Percentiles rank a stretch among this genome's conserved stretches.
phyloP scores from a whole-genome alignment of 1,284 basidiomycete genomes.

The Apiotrichum domesticum region DNA sequence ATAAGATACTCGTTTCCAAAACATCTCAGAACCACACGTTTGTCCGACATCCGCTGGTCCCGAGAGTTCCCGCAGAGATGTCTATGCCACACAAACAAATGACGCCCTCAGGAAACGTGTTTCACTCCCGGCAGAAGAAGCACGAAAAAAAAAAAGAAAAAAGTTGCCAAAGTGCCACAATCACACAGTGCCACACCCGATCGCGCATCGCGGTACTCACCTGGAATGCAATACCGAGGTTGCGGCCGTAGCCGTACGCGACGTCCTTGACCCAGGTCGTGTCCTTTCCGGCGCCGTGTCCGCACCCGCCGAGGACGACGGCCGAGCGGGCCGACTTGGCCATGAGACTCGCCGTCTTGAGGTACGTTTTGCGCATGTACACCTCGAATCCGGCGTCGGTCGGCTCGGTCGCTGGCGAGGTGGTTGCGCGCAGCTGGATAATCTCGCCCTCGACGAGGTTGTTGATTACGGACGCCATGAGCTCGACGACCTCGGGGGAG shows the following conservation, averaged over 20 bases:
- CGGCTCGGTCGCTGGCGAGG: constrained; percentile 34
- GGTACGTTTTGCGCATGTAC: constrained; percentile 89
- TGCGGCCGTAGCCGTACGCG: constrained; percentile 85
- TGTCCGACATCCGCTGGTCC: no score
- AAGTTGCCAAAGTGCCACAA: neutral
- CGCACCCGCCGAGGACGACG: constrained; percentile 80
- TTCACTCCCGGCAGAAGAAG: neutral
- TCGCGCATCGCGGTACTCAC: constrained; percentile 46
- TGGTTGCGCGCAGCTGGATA: constrained; percentile 63
- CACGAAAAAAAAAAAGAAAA: neutral
- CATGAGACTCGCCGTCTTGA: constrained; percentile 95
- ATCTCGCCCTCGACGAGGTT: constrained; percentile 97
- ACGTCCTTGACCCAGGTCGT: constrained; percentile 80
- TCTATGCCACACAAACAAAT: no score
- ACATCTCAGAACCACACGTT: no score
- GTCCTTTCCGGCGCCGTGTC: constrained; percentile 29
- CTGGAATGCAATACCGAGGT: constrained; percentile 91
- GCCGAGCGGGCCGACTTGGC: constrained; percentile 86
- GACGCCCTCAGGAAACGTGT: neutral
- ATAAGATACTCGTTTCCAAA: no score
- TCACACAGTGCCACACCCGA: neutral
- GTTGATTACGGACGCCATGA: constrained; percentile 85
- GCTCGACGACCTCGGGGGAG: constrained; percentile 82
- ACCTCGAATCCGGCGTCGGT: constrained; percentile 59
- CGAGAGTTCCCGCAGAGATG: no score